Conservation (phyloP, 306 rosid genomes). For the Ormosia emarginata region DNA sequence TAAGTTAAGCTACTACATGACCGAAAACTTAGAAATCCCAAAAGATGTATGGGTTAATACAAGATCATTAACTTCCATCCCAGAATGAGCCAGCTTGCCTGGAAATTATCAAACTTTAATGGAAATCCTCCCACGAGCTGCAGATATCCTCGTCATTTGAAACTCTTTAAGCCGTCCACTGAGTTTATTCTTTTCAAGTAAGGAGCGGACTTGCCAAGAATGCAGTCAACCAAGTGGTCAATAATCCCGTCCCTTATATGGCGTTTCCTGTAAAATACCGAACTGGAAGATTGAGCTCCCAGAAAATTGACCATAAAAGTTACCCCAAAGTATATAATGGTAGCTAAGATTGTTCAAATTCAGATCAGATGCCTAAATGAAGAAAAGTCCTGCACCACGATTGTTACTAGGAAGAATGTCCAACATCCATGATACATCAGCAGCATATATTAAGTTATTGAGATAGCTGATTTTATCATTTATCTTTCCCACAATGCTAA, state of each 20-base stretch:
- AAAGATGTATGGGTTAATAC: constrained; percentile 25
- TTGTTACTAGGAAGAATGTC: constrained; percentile 3
- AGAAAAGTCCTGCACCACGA: background rate
- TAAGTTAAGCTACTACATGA: constrained; percentile 28
- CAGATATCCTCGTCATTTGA: constrained; percentile 10
- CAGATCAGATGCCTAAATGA: constrained; percentile 3
- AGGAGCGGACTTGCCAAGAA: background rate
- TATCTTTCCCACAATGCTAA: background rate
- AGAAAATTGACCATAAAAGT: background rate
- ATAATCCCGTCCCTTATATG: constrained; percentile 76
- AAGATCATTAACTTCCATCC: constrained; percentile 19
- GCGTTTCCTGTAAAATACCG: constrained; percentile 61
- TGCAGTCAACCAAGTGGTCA: constrained; percentile 35
- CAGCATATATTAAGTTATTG: background rate
- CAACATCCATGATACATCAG: constrained; percentile 1
- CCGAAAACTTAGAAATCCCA: constrained; percentile 36
- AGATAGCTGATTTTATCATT: background rate
- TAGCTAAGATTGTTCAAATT: background rate
- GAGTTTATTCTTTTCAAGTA: constrained; percentile 26
- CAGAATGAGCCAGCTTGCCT: constrained; percentile 22
- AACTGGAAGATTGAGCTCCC: background rate
- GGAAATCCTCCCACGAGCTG: constrained; percentile 18
- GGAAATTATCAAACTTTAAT: background rate
- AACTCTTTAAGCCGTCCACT: constrained; percentile 15
- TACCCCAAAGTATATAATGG: constrained; percentile 5